A percentile compares a stretch with the other conserved stretches of the same genome.
These are phyloP conservation scores for Colletotrichum scovillei DNA, from an alignment of 2,329 filamentous ascomycete genomes.

Conservation along the genomic window DNA sequence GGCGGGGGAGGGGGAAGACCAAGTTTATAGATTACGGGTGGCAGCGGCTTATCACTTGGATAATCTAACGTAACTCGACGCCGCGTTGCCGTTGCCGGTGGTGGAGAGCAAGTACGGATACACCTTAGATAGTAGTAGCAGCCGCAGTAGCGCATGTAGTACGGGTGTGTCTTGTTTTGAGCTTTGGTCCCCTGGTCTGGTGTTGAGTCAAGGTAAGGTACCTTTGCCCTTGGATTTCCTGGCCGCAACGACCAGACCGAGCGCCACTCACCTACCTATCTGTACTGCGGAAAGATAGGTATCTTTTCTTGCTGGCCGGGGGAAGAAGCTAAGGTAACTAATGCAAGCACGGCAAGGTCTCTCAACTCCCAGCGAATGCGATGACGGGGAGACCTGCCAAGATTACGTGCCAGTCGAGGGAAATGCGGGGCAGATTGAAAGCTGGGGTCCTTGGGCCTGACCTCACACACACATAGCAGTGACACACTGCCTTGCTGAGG, in stretches of 20 bases:
- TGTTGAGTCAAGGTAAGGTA: conserved; percentile 24
- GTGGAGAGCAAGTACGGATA: not conserved
- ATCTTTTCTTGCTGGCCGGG: conserved; percentile 1
- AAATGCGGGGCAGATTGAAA: conserved; percentile 26
- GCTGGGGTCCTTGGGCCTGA: conserved; percentile 16
- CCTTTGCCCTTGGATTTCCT: not conserved
- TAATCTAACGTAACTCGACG: not conserved
- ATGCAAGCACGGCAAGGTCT: not conserved
- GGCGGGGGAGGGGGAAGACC: conserved; percentile 15
- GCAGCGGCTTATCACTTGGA: conserved; percentile 33
- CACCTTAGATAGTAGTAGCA: not conserved
- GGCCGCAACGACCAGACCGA: conserved; percentile 10
- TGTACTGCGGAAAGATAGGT: not conserved
- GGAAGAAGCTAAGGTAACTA: not conserved
- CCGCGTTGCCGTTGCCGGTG: conserved; percentile 6
- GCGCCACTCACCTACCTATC: not conserved
- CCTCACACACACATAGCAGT: conserved; percentile 17
- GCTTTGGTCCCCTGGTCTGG: conserved; percentile 22
- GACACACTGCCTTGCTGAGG: not conserved
- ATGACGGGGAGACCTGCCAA: conserved; percentile 15
- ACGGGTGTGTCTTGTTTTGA: conserved; percentile 7
- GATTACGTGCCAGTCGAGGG: conserved; percentile 21
- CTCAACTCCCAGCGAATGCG: not conserved
- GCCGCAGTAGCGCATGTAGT: not conserved
- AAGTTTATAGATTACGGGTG: conserved; percentile 36